phyloP scores from a whole-genome alignment of 2,329 filamentous ascomycete genomes.

The Pseudocercospora fijiensis region DNA sequence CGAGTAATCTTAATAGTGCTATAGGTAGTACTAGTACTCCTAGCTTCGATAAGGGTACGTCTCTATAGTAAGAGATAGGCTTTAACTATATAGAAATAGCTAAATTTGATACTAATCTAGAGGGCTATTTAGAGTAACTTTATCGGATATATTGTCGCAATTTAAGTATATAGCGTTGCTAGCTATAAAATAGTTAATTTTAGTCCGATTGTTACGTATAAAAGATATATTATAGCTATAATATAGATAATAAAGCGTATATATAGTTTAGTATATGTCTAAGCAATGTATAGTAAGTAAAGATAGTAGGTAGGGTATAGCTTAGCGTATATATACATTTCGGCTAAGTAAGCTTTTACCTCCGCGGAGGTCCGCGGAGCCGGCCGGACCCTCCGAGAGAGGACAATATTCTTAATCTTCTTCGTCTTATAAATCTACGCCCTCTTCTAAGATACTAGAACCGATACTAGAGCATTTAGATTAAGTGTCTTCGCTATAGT shows the following conservation, averaged over 20 bases:
- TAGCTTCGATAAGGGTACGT: no score
- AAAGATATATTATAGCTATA: neutral
- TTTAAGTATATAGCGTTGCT: neutral
- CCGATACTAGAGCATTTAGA: neutral
- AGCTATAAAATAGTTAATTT: neutral
- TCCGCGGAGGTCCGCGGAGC: neutral
- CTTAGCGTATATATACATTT: neutral
- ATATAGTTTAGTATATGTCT: neutral
- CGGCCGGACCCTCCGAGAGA: no score
- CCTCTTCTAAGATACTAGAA: neutral
- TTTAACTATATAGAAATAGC: no score
- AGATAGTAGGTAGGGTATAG: neutral
- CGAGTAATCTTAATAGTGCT: no score
- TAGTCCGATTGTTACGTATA: neutral
- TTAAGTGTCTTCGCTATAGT: neutral
- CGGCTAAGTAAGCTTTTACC: neutral
- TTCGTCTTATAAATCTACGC: neutral
- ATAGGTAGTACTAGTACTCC: no score
- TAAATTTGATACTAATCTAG: no score
- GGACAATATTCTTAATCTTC: neutral
- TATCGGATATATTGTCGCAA: neutral
- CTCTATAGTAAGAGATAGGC: no score
- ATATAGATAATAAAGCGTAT: neutral
- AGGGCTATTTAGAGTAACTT: no score
- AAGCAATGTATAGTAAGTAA: neutral